Base-by-base conservation (phyloP, 768 basidiomycete genomes). In the Collybia sp. region DNA sequence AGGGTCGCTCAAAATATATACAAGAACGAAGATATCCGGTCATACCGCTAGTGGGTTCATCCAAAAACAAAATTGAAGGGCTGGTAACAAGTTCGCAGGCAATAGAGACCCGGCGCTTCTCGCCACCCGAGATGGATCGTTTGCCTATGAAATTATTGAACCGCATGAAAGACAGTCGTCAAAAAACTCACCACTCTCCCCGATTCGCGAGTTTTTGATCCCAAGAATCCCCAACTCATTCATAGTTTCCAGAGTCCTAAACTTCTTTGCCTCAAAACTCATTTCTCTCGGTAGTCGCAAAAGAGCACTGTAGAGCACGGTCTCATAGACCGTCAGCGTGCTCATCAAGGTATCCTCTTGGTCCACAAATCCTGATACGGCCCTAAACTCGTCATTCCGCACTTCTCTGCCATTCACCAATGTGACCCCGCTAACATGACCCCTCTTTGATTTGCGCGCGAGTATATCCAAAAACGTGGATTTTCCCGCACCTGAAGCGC, bases 291-390 rank as follows among this genome's bases (percentile, higher is more conserved):
- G 96, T 19, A 99, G 64, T 53, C 96, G 69, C 57, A 99, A 63
- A 40, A 98, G 61, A 11, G 96, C 96, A 43, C 90, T 93, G 60
- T 96, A 96, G 44, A 98, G 63, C 13, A 99, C 86, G 0, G 94
- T 97, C 73, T 99, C 96, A 63, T 97, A 98, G 16, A 98, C 96
- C 2, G 95, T 99, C 66, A 98, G 70, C 6, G 95, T 98, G 58
- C 86, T 81, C 88, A 99, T 95, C 52, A 99, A 67, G 9, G 93
- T 96, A 63, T 99, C 96, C 64, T 98, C 96, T 65, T 99, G 96
- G 60, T 99, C 95, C 37, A 99, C 96, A 53, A 89, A 99, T 25
- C 96, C 96, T 52, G 87, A 82, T 5, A 97, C 86, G 31, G 82
- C 80, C 61, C 82, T 85, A 72, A 91, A 96, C 60, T 87, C 80